Base-by-base conservation (phyloP, 805 yeast genomes). In the Soucietia sequanensis region DNA sequence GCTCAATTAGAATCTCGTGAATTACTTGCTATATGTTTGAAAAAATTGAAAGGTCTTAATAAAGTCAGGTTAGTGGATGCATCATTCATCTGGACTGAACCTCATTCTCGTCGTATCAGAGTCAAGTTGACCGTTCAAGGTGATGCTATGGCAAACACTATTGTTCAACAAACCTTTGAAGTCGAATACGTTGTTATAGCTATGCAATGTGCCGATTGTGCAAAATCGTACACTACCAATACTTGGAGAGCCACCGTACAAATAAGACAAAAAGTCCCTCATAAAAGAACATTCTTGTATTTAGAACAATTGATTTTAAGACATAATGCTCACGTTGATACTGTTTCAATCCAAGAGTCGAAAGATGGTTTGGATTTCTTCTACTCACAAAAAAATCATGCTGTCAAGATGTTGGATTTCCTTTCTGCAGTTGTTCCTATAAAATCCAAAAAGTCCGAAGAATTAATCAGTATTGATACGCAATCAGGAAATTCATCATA, bases 181-280 rank as follows among this genome's bases (percentile, higher is more conserved):
- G 97, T 90, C 10, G 98, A 91, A 55, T 93, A 84, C 57, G 79
- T 86, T 12, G 99, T 91, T 36, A 72, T 85, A 42, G 95, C 98
- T 13, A 86, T 85, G 85, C 99, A 93, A 71, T 93, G 99, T 72
- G 83, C 96, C 3, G 98, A 91, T 66, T 93, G 99, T 79, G 99
- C 98, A 36, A 90, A 88, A 62, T 84, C 96, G 1, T 93, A 84
- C 55, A 93, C 99, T 21, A 84, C 95, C 18, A 88, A 93, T 62
- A 95, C 98, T 4, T 93, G 99, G 99, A 84, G 93, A 63, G 97
- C 99, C 21, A 80, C 91, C 19, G 95, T 95, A 23, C 99, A 93
- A 69, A 84, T 95, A 51, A 83, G 99, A 68, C 99, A 93, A 65
- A 93, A 95, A 60, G 99, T 93, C 23, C 79, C 87, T 12, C 99